Conservation (phyloP, 257 asterid genomes). For the Anisodus acutangulus region DNA sequence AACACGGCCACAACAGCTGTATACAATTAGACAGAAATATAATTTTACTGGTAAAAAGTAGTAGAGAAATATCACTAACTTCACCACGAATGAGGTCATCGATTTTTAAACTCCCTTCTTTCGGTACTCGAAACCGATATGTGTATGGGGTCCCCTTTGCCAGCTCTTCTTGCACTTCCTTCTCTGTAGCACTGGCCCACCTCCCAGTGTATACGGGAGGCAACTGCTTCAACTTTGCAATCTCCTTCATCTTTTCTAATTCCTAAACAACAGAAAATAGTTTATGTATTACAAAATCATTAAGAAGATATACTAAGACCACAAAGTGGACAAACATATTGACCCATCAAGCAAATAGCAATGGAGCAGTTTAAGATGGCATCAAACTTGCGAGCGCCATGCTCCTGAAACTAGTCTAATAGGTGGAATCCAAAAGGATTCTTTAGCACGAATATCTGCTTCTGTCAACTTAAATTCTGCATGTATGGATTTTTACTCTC, state of each 20-base stretch:
- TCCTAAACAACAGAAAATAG: conserved; percentile 53
- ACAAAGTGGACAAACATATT: conserved; percentile 11
- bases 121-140: conserved; percentile 91
- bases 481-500: conserved; percentile 8
- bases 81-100: conserved; percentile 93
- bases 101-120: conserved; percentile 70
- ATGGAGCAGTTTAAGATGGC: conserved; percentile 27
- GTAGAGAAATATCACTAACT: conserved; percentile 50
- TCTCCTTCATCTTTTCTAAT: conserved; percentile 88
- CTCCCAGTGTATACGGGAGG: conserved; percentile 90
- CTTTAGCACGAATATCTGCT: conserved; percentile 13
- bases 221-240: conserved; percentile 78
- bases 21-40: not conserved
- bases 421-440: conserved; percentile 27
- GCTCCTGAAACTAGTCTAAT: conserved; percentile 16
- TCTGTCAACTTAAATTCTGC: conserved; percentile 1
- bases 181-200: conserved; percentile 83
- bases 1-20: too few relatives aligned
- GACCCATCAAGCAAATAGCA: conserved; percentile 21
- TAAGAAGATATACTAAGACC: not conserved
- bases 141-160: conserved; percentile 82
- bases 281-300: not conserved
- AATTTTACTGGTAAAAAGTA: conserved; percentile 11
- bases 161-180: conserved; percentile 74
- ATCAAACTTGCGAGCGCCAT: conserved; percentile 19